Evolutionary conservation across 106 monocot genomes (phyloP).

Genomic region (Allium fistulosum): DNA sequence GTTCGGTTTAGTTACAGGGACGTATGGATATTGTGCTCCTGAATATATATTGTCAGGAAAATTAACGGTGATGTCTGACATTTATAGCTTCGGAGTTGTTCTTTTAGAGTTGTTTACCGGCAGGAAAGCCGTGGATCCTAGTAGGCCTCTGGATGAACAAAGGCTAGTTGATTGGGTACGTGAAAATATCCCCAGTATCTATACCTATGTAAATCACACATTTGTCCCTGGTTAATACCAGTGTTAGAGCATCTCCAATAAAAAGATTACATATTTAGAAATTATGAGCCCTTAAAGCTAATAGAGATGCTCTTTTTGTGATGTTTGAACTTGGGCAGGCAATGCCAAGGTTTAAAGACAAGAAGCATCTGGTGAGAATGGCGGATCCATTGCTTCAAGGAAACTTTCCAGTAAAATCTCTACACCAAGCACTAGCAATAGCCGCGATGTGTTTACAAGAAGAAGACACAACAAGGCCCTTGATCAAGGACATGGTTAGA

Average conservation of each 20-base stretch:
- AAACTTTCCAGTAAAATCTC: conserved; percentile 20
- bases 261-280: no score
- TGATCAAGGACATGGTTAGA: conserved; percentile 29
- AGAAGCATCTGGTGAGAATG: conserved; percentile 21
- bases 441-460: conserved; percentile 31
- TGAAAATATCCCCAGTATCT: neutral
- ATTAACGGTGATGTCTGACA: conserved; percentile 30
- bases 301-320: no score
- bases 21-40: conserved; percentile 34
- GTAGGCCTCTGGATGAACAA: conserved; percentile 23
- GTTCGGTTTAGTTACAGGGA: conserved; percentile 37
- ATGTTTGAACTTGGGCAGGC: conserved; percentile 9
- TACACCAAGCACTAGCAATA: conserved; percentile 29
- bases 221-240: no score
- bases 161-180: conserved; percentile 33
- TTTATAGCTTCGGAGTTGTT: conserved; percentile 32
- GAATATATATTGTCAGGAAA: conserved; percentile 29
- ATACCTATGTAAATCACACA: no score
- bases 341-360: conserved; percentile 25
- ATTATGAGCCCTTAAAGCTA: no score
- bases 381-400: conserved; percentile 25
- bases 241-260: no score
- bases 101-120: conserved; percentile 35
- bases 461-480: conserved; percentile 17
- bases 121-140: conserved; percentile 24